A percentile compares a stretch with the other conserved stretches of the same genome.
phyloP scores from a whole-genome alignment of 306 rosid genomes.

The Prunus kanzakura region DNA sequence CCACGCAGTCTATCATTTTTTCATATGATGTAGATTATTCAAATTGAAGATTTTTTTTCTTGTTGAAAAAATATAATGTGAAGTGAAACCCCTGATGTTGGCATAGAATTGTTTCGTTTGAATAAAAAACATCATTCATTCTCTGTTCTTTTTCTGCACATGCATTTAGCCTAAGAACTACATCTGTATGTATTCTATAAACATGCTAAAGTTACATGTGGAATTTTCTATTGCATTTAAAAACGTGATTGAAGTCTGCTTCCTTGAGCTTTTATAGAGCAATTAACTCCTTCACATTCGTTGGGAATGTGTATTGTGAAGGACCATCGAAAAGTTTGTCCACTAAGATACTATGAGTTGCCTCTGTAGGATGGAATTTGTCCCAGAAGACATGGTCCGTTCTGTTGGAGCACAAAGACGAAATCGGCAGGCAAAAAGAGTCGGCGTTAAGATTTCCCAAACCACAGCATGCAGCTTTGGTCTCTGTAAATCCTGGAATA shows the following conservation, averaged over 20 bases:
- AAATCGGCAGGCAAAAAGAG: constrained; percentile 47
- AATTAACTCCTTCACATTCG: constrained; percentile 51
- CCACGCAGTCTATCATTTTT: no score
- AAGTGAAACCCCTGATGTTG: neutral
- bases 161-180: neutral
- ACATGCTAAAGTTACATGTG: neutral
- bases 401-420: constrained; percentile 56
- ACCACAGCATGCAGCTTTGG: constrained; percentile 78
- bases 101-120: neutral
- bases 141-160: neutral
- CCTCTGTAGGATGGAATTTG: constrained; percentile 66
- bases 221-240: neutral
- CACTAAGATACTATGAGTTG: constrained; percentile 36
- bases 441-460: constrained; percentile 49
- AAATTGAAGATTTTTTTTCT: neutral
- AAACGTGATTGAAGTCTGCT: neutral
- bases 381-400: constrained; percentile 74
- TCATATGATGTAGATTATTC: neutral
- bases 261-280: constrained; percentile 25
- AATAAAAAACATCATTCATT: neutral
- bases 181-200: neutral
- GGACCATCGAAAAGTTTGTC: constrained; percentile 52
- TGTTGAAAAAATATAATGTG: no score
- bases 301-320: constrained; percentile 42
- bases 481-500: constrained; percentile 61